Conservation (phyloP, 106 monocot genomes). For the Narthecium ossifragum region DNA sequence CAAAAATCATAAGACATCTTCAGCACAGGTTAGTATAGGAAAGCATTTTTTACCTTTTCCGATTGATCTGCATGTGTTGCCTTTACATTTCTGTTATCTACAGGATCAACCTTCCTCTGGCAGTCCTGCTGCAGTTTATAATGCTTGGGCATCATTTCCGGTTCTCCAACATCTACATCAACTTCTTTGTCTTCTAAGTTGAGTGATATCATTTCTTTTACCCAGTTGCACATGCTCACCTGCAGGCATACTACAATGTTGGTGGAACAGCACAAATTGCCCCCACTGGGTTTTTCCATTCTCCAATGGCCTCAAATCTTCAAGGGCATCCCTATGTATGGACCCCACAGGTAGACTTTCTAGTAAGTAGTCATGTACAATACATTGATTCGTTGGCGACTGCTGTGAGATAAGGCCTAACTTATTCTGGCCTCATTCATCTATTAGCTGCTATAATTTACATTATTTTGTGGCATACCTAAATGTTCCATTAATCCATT, state of each 20-base stretch:
- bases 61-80: background rate
- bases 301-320: conserved; percentile 28
- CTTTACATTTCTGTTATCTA: conserved; percentile 1
- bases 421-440: too few relatives aligned
- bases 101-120: conserved; percentile 32
- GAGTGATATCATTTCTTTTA: too few relatives aligned
- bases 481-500: too few relatives aligned
- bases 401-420: too few relatives aligned
- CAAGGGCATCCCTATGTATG: conserved; percentile 41
- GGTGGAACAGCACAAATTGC: conserved; percentile 19
- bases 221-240: too few relatives aligned
- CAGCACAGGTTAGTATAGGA: conserved; percentile 19
- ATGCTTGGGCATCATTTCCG: conserved; percentile 41
- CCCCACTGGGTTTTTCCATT: conserved; percentile 34
- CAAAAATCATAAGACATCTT: conserved; percentile 22
- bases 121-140: conserved; percentile 28
- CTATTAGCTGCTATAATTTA: too few relatives aligned
- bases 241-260: conserved; percentile 43
- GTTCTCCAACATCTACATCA: conserved; percentile 10
- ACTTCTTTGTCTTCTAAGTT: background rate
- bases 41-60: background rate
- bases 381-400: too few relatives aligned
- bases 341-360: conserved; percentile 35
- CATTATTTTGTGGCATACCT: too few relatives aligned
- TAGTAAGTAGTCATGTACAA: background rate